Base-by-base conservation (phyloP, 2,329 filamentous ascomycete genomes). In the Apiospora marii region DNA sequence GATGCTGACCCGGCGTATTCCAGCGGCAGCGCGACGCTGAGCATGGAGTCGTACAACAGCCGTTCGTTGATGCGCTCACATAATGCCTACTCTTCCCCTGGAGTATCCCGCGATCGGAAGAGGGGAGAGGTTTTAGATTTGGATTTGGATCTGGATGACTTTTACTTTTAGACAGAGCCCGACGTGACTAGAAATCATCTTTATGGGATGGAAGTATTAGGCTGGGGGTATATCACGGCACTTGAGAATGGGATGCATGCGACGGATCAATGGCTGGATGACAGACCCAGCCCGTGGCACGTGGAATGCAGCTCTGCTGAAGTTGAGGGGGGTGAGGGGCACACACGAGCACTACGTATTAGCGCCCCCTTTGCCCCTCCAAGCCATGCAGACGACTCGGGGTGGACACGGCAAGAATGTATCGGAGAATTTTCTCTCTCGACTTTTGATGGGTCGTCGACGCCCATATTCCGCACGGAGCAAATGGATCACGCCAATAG, bases 221-320 rank as follows among this genome's bases (percentile, higher is more conserved):
- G 44, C 14, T 19, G 44, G 44, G 16, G 16, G 44, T 4, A 46
- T 13, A 46, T 46, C 44, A 19, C 44, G 13, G 3, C 43, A 44
- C 27, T 44, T 14, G 43, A 44, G 1, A 44, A 5, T 14, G 43
- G 4, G 13, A 44, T 16, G 13, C 43, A 14, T 1, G 43, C 14
- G 27, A 58, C 1, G 51, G 24, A 8, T 49, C 16, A 14, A 58
- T 58, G 27, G 19, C 19, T 30, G 14, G 27, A 16, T 19, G 24
- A 53, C 10, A 53, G 14, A 58, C 1, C 27, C n/a, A n/a, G n/a
- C n/a, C n/a, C n/a, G n/a, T 14, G 72, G 0, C 84, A 84, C 4
- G 83, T 85, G 0, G 92, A 41, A 41, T 41, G 89, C 76, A 92
- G 91, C 76, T 86, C 85, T 1, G 87, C 83, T 4, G 84, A 84